These are phyloP conservation scores for Nissolia schottii DNA, from an alignment of 306 rosid species.

Conservation along the genomic window DNA sequence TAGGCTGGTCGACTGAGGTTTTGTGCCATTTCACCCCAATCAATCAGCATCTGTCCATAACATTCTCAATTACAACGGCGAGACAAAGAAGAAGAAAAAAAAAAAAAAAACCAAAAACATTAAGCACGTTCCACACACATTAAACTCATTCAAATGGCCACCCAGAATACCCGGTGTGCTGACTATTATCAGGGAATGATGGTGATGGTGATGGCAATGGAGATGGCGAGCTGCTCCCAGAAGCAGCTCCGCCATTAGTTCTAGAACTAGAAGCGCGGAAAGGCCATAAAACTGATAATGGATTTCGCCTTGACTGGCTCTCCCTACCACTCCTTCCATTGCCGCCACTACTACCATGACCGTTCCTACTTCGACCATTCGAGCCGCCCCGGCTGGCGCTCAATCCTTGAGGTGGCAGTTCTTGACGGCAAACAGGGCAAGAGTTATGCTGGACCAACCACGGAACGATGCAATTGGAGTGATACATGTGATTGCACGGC, in stretches of 20 bases:
- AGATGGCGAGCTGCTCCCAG: constrained; percentile 46
- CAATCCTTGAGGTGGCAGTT: constrained; percentile 47
- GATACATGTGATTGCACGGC: constrained; percentile 73
- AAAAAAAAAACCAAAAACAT: background rate
- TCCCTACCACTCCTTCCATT: constrained; percentile 45
- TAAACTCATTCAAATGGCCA: constrained; percentile 53
- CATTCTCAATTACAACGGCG: constrained; percentile 7
- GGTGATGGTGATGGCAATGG: constrained; percentile 32
- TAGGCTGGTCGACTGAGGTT: constrained; percentile 8
- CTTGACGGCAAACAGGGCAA: constrained; percentile 84
- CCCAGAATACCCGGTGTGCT: constrained; percentile 43
- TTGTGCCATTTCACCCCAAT: constrained; percentile 16
- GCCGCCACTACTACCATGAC: constrained; percentile 8
- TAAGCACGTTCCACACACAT: background rate
- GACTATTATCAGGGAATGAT: constrained; percentile 33
- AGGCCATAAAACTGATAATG: constrained; percentile 57
- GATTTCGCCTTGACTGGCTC: constrained; percentile 50
- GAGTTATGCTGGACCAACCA: constrained; percentile 75
- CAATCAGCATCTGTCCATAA: constrained; percentile 25
- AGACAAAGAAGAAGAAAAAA: background rate
- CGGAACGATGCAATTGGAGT: constrained; percentile 66
- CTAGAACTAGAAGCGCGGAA: constrained; percentile 56
- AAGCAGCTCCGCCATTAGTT: constrained; percentile 30
- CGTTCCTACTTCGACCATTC: constrained; percentile 36
- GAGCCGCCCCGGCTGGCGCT: constrained; percentile 23